Evolutionary conservation across 768 basidiomycete species (phyloP).

Genomic region (Leucogyrophana mollusca): DNA sequence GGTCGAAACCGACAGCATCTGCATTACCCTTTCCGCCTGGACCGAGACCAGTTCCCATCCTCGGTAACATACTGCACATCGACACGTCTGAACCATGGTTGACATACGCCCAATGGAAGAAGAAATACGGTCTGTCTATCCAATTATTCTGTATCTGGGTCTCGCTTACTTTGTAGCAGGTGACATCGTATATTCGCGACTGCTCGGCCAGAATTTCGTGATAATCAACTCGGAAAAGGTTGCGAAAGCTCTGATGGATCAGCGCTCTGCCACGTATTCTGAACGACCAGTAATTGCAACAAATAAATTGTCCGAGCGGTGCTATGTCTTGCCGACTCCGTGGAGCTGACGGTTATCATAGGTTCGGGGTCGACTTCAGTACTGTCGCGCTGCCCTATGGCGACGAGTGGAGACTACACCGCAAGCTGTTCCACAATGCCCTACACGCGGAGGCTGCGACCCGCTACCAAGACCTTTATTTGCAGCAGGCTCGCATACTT

Average conservation of each 20-base stretch:
- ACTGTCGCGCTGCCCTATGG: slow-evolving; percentile 15
- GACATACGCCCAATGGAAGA: slow-evolving; percentile 26
- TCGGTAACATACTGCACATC: not conserved
- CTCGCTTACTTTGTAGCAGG: slow-evolving; percentile 13
- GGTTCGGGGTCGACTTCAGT: slow-evolving; percentile 12
- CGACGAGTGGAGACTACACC: slow-evolving; percentile 14
- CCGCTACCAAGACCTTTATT: slow-evolving; percentile 3
- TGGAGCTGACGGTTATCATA: not conserved
- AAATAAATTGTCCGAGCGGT: slow-evolving; percentile 5
- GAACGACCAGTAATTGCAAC: slow-evolving; percentile 18
- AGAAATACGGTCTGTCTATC: slow-evolving; percentile 21
- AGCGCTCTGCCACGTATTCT: slow-evolving; percentile 28
- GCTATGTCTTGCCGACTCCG: not conserved
- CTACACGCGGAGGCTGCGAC: slow-evolving; percentile 2
- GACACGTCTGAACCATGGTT: not conserved
- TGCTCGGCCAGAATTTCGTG: slow-evolving; percentile 23
- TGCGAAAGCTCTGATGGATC: slow-evolving; percentile 26
- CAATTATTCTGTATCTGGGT: not conserved
- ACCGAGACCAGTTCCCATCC: not conserved
- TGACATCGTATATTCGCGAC: slow-evolving; percentile 24
- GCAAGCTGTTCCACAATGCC: slow-evolving; percentile 12
- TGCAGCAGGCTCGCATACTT: slow-evolving; percentile 1
- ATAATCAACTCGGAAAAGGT: slow-evolving; percentile 24
- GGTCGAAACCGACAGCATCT: too few species aligned
- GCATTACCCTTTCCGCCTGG: not conserved